phyloP scores from a whole-genome alignment of 306 rosid genomes.

The Quercus suber region DNA sequence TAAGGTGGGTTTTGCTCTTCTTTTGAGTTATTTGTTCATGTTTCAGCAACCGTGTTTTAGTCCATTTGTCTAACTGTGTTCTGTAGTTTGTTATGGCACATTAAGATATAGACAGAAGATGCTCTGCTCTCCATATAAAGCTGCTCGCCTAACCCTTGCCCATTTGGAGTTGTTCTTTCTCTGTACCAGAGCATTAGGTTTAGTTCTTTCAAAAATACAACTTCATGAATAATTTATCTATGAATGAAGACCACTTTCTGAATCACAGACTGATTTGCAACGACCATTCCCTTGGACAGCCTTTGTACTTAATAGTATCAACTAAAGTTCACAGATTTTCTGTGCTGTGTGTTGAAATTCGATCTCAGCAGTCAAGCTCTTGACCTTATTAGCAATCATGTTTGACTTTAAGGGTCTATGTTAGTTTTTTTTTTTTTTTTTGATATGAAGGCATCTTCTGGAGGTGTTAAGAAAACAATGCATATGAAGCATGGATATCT shows the following conservation, averaged over 20 bases:
- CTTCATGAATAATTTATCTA: not conserved
- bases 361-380: not conserved
- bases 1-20: conserved; percentile 48
- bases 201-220: not conserved
- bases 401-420: not conserved
- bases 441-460: not conserved
- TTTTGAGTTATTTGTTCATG: not conserved
- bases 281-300: not conserved
- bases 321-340: not conserved
- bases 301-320: not conserved
- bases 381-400: not conserved
- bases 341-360: not conserved
- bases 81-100: not conserved
- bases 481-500: not conserved
- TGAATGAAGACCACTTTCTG: not conserved
- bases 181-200: not conserved
- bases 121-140: not conserved
- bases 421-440: not conserved
- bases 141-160: not conserved
- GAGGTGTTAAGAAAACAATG: not conserved
- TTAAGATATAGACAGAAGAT: not conserved
- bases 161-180: not conserved
- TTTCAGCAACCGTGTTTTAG: not conserved
- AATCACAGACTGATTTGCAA: not conserved
- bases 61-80: not conserved